phyloP scores from a whole-genome alignment of 441 rosid genomes.

The Iberis amara region DNA sequence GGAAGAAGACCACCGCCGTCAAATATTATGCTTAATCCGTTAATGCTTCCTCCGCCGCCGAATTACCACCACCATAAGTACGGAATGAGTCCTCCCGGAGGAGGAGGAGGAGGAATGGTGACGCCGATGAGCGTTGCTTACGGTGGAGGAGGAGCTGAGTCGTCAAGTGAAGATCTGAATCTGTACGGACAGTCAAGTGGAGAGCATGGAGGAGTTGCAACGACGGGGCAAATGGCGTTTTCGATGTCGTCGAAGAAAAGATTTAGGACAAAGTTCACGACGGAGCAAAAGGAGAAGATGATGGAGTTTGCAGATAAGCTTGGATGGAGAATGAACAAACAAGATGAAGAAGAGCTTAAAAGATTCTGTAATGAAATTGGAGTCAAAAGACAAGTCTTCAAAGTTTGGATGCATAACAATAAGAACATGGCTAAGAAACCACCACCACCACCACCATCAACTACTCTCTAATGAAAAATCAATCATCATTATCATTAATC shows the following conservation, averaged over 20 bases:
- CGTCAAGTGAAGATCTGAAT: slow-evolving; percentile 86
- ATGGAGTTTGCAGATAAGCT: slow-evolving; percentile 79
- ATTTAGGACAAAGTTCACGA: slow-evolving; percentile 67
- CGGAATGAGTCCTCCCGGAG: slow-evolving; percentile 38
- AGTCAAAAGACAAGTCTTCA: slow-evolving; percentile 74
- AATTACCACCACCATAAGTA: slow-evolving; percentile 34
- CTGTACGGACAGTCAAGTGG: slow-evolving; percentile 42
- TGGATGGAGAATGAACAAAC: slow-evolving; percentile 85
- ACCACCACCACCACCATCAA: not conserved
- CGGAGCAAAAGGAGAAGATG: slow-evolving; percentile 86
- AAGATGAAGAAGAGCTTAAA: slow-evolving; percentile 65
- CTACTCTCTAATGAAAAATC: slow-evolving; percentile 19
- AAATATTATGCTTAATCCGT: slow-evolving; percentile 33
- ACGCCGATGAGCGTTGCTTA: slow-evolving; percentile 83
- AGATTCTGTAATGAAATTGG: slow-evolving; percentile 70
- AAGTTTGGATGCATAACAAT: slow-evolving; percentile 99
- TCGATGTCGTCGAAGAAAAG: slow-evolving; percentile 51
- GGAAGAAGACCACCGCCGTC: slow-evolving; percentile 31
- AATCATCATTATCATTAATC: no score
- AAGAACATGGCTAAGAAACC: slow-evolving; percentile 64
- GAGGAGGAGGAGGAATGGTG: slow-evolving; percentile 42
- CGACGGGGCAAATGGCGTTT: slow-evolving; percentile 33
- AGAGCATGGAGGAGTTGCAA: slow-evolving; percentile 24
- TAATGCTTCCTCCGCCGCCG: slow-evolving; percentile 38
- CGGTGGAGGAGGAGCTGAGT: slow-evolving; percentile 58